A percentile compares a stretch with the other conserved stretches of the same genome.
phyloP scores from a whole-genome alignment of 1,284 basidiomycete species.

The Taiwanofungus camphoratus region DNA sequence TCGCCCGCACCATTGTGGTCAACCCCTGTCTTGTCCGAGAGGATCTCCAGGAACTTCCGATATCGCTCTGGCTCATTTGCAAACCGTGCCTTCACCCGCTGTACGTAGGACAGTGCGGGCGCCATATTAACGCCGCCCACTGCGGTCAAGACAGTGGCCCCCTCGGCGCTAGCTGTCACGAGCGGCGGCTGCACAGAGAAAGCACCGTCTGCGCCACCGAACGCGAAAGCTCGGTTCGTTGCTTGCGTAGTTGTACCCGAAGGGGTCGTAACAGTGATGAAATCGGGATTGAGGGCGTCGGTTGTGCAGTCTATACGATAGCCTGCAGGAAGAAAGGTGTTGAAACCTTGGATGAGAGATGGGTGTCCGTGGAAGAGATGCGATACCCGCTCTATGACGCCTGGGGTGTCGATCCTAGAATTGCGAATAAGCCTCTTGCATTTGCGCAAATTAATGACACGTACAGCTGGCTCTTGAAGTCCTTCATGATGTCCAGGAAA shows the following conservation, averaged over 20 bases:
- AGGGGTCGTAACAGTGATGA: constrained; percentile 89
- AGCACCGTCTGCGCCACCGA: constrained; percentile 2
- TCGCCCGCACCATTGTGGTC: constrained; percentile 64
- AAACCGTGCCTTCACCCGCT: constrained; percentile 95
- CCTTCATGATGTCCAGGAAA: constrained; percentile 98
- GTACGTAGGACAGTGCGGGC: constrained; percentile 90
- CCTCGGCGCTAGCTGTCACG: neutral
- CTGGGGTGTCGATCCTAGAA: constrained; percentile 92
- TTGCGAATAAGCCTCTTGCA: too few relatives aligned
- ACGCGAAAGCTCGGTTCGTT: constrained; percentile 22
- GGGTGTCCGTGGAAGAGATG: constrained; percentile 91
- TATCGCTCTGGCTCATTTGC: constrained; percentile 83
- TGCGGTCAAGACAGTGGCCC: neutral
- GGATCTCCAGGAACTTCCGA: constrained; percentile 89
- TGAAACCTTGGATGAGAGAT: constrained; percentile 92
- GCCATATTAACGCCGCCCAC: constrained; percentile 32
- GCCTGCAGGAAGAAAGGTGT: constrained; percentile 93
- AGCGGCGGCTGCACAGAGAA: neutral
- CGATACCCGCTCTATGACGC: constrained; percentile 94
- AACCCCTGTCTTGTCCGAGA: constrained; percentile 55
- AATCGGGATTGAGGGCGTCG: constrained; percentile 50
- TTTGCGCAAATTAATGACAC: too few relatives aligned
- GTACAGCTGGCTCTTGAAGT: constrained; percentile 89
- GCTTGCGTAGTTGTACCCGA: constrained; percentile 47
- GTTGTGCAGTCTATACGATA: constrained; percentile 85